Conservation (phyloP, 371 early-diverging fungal species). For the Vairimorpha necatrix region DNA sequence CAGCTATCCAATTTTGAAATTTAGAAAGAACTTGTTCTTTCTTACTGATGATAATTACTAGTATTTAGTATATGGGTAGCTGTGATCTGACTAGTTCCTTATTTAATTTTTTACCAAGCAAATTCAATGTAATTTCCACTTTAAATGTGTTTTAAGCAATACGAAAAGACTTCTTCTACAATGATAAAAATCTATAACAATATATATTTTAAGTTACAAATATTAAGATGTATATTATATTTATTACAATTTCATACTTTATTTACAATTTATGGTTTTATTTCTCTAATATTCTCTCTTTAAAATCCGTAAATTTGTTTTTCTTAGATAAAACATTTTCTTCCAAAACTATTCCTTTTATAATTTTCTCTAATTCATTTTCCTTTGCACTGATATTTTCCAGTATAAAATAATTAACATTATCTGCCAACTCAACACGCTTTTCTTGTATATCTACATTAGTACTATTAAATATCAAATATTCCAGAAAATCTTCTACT, state of each 20-base stretch:
- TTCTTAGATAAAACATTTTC: constrained; percentile 19
- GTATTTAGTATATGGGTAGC: constrained; percentile 1
- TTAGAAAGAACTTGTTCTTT: constrained; percentile 9
- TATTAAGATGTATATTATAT: too few species aligned
- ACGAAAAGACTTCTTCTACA: too few species aligned
- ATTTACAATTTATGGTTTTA: too few species aligned
- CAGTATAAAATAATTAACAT: constrained; percentile 17
- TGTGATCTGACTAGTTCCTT: constrained; percentile 52
- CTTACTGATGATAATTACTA: constrained; percentile 28
- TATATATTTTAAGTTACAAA: too few species aligned
- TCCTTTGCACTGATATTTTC: constrained; percentile 2
- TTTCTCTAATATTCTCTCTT: neutral
- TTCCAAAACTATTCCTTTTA: constrained; percentile 11
- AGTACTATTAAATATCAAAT: constrained; percentile 14
- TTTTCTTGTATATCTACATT: constrained; percentile 1
- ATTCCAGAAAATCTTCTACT: constrained; percentile 22
- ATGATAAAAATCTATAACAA: too few species aligned
- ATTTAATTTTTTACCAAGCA: constrained; percentile 30
- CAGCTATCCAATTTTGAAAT: constrained; percentile 14
- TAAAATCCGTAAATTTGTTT: constrained; percentile 32
- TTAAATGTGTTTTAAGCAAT: too few species aligned
- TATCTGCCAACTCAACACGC: constrained; percentile 14
- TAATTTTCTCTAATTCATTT: constrained; percentile 18
- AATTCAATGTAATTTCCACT: too few species aligned
- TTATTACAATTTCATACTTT: too few species aligned